A percentile compares a stretch with the other conserved stretches of the same genome.
Conservation (phyloP, 129 eudicot genomes). For the Flaveria linearis region DNA sequence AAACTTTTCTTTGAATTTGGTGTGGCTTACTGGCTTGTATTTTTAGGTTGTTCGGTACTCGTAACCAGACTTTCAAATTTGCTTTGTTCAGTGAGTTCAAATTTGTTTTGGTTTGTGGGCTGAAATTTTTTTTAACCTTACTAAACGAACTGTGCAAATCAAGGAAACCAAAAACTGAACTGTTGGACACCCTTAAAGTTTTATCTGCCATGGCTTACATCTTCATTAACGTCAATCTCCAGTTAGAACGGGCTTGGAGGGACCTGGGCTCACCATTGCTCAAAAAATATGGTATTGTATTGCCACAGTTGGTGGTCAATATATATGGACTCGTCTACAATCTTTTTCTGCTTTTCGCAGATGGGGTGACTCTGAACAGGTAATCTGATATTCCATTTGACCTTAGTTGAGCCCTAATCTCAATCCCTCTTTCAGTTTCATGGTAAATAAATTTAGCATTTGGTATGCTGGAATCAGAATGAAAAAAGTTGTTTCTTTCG, state of each 20-base stretch:
- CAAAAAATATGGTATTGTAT: constrained; percentile 92
- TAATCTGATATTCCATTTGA: constrained; percentile 27
- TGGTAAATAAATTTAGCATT: not conserved
- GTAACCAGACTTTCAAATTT: no score
- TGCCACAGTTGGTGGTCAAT: constrained; percentile 94
- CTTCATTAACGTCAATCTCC: constrained; percentile 24
- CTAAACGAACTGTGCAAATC: not conserved
- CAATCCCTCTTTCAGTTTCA: not conserved
- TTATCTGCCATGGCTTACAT: constrained; percentile 5
- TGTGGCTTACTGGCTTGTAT: no score
- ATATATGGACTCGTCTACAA: constrained; percentile 86
- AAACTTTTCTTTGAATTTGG: no score
- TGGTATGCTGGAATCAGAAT: not conserved
- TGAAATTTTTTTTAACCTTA: no score
- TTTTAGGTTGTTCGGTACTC: no score
- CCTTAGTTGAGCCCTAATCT: not conserved
- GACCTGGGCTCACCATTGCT: constrained; percentile 87
- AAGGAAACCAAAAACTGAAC: not conserved
- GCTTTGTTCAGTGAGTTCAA: no score
- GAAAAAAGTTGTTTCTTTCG: not conserved
- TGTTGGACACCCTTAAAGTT: not conserved
- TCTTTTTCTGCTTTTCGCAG: constrained; percentile 92
- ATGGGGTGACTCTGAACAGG: constrained; percentile 98
- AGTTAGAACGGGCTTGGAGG: constrained; percentile 95
- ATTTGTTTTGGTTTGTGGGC: no score